phyloP scores from a whole-genome alignment of 768 basidiomycete genomes.

The Serendipita indica region DNA sequence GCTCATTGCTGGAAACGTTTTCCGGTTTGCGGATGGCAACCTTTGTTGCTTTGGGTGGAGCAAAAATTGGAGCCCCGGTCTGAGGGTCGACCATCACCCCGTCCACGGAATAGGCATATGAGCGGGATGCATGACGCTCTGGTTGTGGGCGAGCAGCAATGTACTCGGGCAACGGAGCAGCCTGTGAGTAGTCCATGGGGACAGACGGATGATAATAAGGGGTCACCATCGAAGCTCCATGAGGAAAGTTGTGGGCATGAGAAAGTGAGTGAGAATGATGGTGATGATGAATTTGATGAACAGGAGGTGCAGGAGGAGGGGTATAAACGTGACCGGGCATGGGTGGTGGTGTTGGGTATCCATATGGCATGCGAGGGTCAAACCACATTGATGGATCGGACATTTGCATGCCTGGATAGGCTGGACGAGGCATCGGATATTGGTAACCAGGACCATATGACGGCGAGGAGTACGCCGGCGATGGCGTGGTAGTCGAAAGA shows the following conservation, averaged over 20 bases:
- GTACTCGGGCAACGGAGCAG: not conserved
- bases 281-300: constrained; percentile 6
- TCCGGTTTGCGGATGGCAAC: constrained; percentile 1
- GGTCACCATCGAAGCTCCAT: not conserved
- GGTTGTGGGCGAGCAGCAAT: not conserved
- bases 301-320: not conserved
- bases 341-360: constrained; percentile 3
- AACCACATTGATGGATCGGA: not conserved
- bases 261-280: not conserved
- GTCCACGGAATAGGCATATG: not conserved
- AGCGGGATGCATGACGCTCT: not conserved
- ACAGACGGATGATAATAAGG: not conserved
- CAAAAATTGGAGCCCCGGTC: constrained; percentile 1
- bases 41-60: not conserved
- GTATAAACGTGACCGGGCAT: not conserved
- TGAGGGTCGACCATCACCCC: constrained; percentile 1
- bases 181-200: not conserved
- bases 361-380: constrained; percentile 9
- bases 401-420: not conserved
- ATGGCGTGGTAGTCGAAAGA: not conserved
- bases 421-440: not conserved
- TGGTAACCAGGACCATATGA: not conserved
- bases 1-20: not conserved
- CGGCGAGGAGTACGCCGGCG: constrained; percentile 4
- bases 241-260: not conserved